Base-by-base conservation (phyloP, 345 rosid species). In the Carallia pectinifolia region DNA sequence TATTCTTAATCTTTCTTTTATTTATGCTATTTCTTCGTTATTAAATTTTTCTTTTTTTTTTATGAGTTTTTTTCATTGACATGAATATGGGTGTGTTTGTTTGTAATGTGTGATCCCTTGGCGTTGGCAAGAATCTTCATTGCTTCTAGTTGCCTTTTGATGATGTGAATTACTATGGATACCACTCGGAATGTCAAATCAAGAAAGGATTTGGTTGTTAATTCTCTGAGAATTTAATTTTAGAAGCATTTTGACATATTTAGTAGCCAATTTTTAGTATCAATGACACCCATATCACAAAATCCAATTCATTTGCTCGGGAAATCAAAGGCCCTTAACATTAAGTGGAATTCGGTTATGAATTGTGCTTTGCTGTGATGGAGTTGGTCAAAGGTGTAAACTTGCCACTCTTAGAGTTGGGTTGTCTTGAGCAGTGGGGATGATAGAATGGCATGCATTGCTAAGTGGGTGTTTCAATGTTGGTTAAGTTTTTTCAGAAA, bases 131-230 rank as follows among this genome's bases (percentile, higher is more conserved):
- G 34, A 33, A 33, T 33, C 34, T 33, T 33, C 34, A 33, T 33
- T 33, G 34, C 34, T 33, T 33, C 34, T 33, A 33, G 2, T 33
- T 33, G 34, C 34, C 34, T 5, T 56, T 56, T 6, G 62, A 2
- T 68, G 37, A 47, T 50, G 6, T 6, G 53, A 60, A 23, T 77
- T 37, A 36, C 71, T 59, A 23, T 62, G n/a, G 50, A 38, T 68
- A 19, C 37, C 65, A 27, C 19, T 58, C 23, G 58, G 33, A 10
- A 17, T 15, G 53, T 55, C 53, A 29, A n/a, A 15, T 16, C 12
- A 27, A 39, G 2, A 9, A 27, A 55, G 6, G 60, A 5, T 23
- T 13, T 23, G 18, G 33, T 55, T 44, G 1, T 52, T 39, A 55
- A 12, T 4, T 27, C 50, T 31, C 44, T 19, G n/a, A 44, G 16